Conservation (phyloP, 2,329 filamentous ascomycete species). For the Alternaria arborescens region DNA sequence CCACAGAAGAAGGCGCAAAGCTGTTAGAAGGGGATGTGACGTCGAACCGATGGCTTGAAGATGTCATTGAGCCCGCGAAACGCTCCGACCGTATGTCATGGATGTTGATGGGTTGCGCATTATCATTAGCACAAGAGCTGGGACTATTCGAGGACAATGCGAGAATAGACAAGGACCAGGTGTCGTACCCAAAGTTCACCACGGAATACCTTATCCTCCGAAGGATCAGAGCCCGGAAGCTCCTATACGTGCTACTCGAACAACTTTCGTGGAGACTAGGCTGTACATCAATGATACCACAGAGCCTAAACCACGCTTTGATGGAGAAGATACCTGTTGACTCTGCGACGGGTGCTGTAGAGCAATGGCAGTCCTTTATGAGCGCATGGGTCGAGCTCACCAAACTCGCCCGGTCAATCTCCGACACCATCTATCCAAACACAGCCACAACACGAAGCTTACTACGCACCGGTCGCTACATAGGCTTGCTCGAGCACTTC, state of each 20-base stretch:
- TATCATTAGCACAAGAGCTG: constrained; percentile 63
- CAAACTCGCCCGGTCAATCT: constrained; percentile 60
- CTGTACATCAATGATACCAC: constrained; percentile 62
- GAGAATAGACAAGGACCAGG: constrained; percentile 47
- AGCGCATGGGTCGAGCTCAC: constrained; percentile 59
- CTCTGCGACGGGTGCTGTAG: constrained; percentile 46
- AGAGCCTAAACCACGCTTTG: constrained; percentile 52
- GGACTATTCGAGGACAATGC: constrained; percentile 58
- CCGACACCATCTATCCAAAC: constrained; percentile 63
- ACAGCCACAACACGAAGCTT: constrained; percentile 51
- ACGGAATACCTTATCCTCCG: constrained; percentile 43
- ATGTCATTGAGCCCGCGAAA: constrained; percentile 63
- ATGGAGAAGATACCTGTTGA: constrained; percentile 53
- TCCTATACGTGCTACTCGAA: constrained; percentile 58
- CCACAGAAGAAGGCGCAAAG: constrained; percentile 46
- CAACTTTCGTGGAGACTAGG: constrained; percentile 62
- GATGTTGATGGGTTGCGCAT: constrained; percentile 65
- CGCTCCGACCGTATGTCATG: constrained; percentile 67
- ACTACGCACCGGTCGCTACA: constrained; percentile 60
- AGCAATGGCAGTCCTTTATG: constrained; percentile 62
- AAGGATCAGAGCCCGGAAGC: constrained; percentile 46
- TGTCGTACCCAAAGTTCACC: constrained; percentile 44
- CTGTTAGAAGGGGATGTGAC: constrained; percentile 47
- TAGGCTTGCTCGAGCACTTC: constrained; percentile 59
- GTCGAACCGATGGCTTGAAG: constrained; percentile 59